Evolutionary conservation across 129 eudicot species (phyloP), one percentile per base, ranked within the genome.

Genomic region (Chrysanthemum makinoi): DNA sequence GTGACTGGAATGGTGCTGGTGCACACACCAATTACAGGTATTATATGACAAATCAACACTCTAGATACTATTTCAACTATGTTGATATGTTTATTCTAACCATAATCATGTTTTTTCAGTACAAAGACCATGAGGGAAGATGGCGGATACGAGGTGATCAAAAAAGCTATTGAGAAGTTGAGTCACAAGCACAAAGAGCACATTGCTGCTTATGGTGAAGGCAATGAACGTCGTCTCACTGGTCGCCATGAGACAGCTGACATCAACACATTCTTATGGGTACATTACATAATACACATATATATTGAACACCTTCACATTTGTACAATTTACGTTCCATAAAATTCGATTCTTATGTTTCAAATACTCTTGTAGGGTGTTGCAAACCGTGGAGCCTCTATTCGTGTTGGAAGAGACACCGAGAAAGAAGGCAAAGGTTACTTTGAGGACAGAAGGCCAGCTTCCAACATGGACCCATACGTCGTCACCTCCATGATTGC

Each of bases 1-100:
- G 98, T 73, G 98, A 93, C 72, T 93, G 98, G 98, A 93, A 93
- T 48, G 98, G 98, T 1, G 98, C 98, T 10, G 98, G 98, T 75
- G 90, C 92, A 61, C 96, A 93, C 85, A 83, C 90, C 0, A 93
- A 93, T 48, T 93, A 87, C 86, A 93, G 98, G 98, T 92, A 68
- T 20, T 69, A 0, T 44, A 30, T 28, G 24, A 47, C 1, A 3
- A 20, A 44, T 22, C 2, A 10, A 16, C 9, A 3, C 26, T 1
- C 57, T 12, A 13, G 24, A 4, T 43, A 6, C 0, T 0, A 53
- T 24, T 16, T 17, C 16, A 50, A 9, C 20, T n/a, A 33, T 53
- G 50, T 35, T 6, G 0, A 30, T 22, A 14, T 15, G 39, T 61
- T 77, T 16, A 54, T 39, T 6, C 59, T 77, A 63, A 70, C 4